Conservation (phyloP, 805 yeast species). For the Sugiyamaella smithiae region DNA sequence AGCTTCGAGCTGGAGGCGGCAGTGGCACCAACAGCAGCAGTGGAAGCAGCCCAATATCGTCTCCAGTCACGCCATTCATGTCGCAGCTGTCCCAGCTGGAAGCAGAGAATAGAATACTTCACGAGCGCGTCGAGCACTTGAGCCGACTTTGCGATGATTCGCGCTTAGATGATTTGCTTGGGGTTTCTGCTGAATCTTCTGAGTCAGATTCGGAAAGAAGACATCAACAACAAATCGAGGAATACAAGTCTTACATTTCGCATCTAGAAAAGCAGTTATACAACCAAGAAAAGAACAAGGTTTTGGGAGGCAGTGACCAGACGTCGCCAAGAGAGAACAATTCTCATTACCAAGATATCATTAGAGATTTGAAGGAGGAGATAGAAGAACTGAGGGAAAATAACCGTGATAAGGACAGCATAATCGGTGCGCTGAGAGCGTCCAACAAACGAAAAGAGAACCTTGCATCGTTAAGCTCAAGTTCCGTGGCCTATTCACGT, state of each 20-base stretch:
- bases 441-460: conserved; percentile 56
- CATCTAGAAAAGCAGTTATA: conserved; percentile 58
- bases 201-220: conserved; percentile 29
- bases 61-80: conserved; percentile 12
- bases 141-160: conserved; percentile 54
- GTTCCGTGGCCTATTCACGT: conserved; percentile 16
- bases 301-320: not conserved
- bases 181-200: conserved; percentile 36
- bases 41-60: not conserved
- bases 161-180: conserved; percentile 48
- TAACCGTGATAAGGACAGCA: conserved; percentile 69
- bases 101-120: conserved; percentile 63
- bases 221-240: conserved; percentile 33
- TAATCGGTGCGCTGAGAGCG: conserved; percentile 69
- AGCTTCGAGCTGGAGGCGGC: conserved; percentile 21
- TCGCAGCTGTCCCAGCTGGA: conserved; percentile 42
- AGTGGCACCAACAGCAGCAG: not conserved
- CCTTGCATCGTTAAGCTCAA: conserved; percentile 13
- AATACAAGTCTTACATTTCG: conserved; percentile 50
- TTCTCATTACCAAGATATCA: conserved; percentile 29
- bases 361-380: conserved; percentile 66
- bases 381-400: conserved; percentile 60
- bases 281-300: conserved; percentile 22
- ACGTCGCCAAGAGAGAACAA: conserved; percentile 10
- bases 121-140: conserved; percentile 67